A percentile compares a stretch with the other conserved stretches of the same genome.
phyloP scores from a whole-genome alignment of 768 basidiomycete species.

The Candolleomyces efflorescens region DNA sequence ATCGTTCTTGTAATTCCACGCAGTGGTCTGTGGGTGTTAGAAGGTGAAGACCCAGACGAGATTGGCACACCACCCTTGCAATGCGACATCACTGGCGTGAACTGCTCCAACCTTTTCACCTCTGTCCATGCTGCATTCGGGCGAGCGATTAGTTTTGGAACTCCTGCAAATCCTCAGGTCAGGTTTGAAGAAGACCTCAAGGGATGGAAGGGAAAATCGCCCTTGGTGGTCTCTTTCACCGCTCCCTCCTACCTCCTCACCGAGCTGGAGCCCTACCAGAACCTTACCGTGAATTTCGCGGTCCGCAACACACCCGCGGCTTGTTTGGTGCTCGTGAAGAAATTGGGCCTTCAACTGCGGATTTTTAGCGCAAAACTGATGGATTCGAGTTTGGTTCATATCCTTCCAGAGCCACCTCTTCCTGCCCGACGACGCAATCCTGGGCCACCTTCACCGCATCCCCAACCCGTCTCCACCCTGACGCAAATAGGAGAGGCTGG shows the following conservation, averaged over 20 bases:
- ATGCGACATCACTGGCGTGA: slow-evolving; percentile 23
- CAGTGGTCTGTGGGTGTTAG: slow-evolving; percentile 19
- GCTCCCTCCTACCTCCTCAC: slow-evolving; percentile 28
- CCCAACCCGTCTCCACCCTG: not conserved
- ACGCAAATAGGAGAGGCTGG: slow-evolving; percentile 16
- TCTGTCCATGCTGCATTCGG: slow-evolving; percentile 32
- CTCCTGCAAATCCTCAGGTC: slow-evolving; percentile 3
- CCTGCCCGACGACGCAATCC: slow-evolving; percentile 11
- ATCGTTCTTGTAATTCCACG: slow-evolving; percentile 33
- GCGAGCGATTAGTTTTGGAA: slow-evolving; percentile 9
- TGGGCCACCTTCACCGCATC: slow-evolving; percentile 11
- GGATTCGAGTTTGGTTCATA: slow-evolving; percentile 25
- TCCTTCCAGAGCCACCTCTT: slow-evolving; percentile 18
- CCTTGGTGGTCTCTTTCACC: slow-evolving; percentile 32
- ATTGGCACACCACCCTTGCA: slow-evolving; percentile 31
- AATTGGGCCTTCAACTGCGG: slow-evolving; percentile 22
- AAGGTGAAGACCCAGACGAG: slow-evolving; percentile 15
- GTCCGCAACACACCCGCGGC: slow-evolving; percentile 20
- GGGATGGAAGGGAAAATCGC: slow-evolving; percentile 29
- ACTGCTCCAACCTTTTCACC: slow-evolving; percentile 27
- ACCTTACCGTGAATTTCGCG: slow-evolving; percentile 21
- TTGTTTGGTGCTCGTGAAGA: slow-evolving; percentile 11
- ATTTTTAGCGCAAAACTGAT: slow-evolving; percentile 24
- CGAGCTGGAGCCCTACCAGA: slow-evolving; percentile 9
- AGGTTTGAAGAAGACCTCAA: slow-evolving; percentile 26